phyloP scores from a whole-genome alignment of 768 basidiomycete genomes.

The Termitomyces sp. region DNA sequence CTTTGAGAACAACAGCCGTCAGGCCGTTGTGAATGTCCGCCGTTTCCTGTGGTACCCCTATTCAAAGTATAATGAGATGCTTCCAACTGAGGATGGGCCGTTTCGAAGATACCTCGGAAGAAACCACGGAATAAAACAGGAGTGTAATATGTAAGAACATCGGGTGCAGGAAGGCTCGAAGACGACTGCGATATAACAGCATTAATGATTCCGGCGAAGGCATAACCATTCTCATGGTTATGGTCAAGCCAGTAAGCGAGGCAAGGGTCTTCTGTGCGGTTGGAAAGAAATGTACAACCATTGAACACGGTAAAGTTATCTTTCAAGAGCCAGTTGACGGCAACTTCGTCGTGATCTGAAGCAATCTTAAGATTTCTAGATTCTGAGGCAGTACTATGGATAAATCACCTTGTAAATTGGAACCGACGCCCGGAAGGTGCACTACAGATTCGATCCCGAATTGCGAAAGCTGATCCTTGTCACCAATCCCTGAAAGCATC shows the following conservation, averaged over 20 bases:
- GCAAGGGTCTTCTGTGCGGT: slow-evolving; percentile 23
- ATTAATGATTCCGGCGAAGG: slow-evolving; percentile 18
- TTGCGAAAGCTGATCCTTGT: slow-evolving; percentile 15
- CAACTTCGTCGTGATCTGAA: slow-evolving; percentile 25
- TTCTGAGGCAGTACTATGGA: background rate
- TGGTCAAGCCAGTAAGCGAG: slow-evolving; percentile 19
- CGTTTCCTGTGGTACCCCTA: background rate
- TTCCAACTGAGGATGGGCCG: background rate
- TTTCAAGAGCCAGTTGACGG: slow-evolving; percentile 23
- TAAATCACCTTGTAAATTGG: slow-evolving; percentile 25
- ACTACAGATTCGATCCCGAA: slow-evolving; percentile 21
- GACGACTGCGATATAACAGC: slow-evolving; percentile 19
- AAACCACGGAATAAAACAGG: slow-evolving; percentile 23
- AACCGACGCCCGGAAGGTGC: slow-evolving; percentile 28
- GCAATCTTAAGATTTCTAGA: background rate
- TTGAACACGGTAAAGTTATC: slow-evolving; percentile 20
- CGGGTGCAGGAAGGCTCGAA: slow-evolving; percentile 15
- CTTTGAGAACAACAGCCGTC: slow-evolving; percentile 20
- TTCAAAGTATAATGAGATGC: background rate
- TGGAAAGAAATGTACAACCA: slow-evolving; percentile 20
- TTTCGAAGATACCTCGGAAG: slow-evolving; percentile 16
- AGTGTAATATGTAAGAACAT: slow-evolving; percentile 21
- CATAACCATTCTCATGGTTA: slow-evolving; percentile 19
- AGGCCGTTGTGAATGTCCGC: slow-evolving; percentile 17
- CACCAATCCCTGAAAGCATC: slow-evolving; percentile 30